Evolutionary conservation across 106 monocot species (phyloP), one percentile per base, ranked within the genome.

Genomic region (Gastrodia elata): DNA sequence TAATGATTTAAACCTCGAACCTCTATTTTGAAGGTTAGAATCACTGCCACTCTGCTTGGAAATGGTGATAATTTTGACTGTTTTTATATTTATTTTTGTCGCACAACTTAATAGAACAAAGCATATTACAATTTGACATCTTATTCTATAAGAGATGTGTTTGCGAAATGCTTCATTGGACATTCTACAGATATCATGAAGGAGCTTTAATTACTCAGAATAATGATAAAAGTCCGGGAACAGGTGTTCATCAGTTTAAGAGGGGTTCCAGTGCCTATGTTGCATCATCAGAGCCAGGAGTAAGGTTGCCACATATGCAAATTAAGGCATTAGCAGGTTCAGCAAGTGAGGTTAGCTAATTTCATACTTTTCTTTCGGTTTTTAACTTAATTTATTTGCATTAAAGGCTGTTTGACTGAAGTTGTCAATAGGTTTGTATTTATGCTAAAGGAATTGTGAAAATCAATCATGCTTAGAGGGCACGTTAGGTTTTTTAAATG

Each of bases 281-380:
- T 52, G 87, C 89, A 18, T 86, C 84, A 46, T 73, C 79, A 26
- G 83, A 83, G 77, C 78, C 90, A 68, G 97, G 97, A 27, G 86
- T 87, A 34, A 88, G 97, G 38, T 74, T 98, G 30, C 97, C 93
- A 4, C 90, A 98, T 79, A 93, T 98, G 90, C 74, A 68, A 72
- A 56, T 98, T 52, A 92, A 75, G 57, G 73, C 71, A 78, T 44
- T 85, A 15, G 58, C 68, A 32, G 38, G 77, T 76, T 70, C 80
- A 36, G 68, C 75, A 22, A 55, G 8, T 34, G 56, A 91, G 94
- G 94, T 94, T 28, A 65, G 7, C 38, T 38, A 65, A 39, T 39
- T 69, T 5, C 14, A 7, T 38, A 37, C n/a, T 25, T 36, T 35
- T 65, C 64, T 64, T 64, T 64, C 11, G 1, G 2, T 37, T 33